A percentile compares a stretch with the other conserved stretches of the same genome.
phyloP scores from a whole-genome alignment of 768 basidiomycete species.

The Sutorius australiensis region DNA sequence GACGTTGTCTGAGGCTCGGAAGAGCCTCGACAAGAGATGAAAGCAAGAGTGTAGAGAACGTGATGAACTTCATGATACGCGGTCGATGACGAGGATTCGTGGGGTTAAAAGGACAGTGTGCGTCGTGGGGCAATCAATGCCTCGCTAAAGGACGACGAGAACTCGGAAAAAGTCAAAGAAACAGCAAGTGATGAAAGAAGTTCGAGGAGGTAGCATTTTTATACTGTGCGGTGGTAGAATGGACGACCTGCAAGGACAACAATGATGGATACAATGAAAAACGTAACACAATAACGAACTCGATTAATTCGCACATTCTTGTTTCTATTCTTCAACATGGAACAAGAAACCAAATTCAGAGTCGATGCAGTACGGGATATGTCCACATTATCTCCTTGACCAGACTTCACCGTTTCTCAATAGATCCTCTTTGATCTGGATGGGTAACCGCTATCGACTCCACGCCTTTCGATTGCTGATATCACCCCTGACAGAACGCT shows the following conservation, averaged over 20 bases:
- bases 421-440: conserved; percentile 72
- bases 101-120: neutral
- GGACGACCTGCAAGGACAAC: conserved; percentile 5
- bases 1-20: conserved; percentile 33
- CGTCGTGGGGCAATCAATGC: conserved; percentile 24
- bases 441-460: conserved; percentile 41
- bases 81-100: conserved; percentile 1
- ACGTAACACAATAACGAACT: conserved; percentile 15
- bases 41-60: conserved; percentile 33
- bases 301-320: too few species aligned
- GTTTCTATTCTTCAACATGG: too few species aligned
- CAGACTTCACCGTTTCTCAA: conserved; percentile 6
- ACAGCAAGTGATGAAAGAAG: neutral
- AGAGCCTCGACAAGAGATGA: conserved; percentile 32
- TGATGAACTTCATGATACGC: conserved; percentile 33
- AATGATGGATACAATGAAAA: conserved; percentile 8
- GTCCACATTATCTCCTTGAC: neutral
- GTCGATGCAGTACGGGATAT: conserved; percentile 50
- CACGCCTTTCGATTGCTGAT: conserved; percentile 1
- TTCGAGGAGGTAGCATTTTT: conserved; percentile 9
- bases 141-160: neutral
- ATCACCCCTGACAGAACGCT: conserved; percentile 47
- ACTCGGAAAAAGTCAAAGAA: conserved; percentile 1
- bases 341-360: conserved; percentile 27
- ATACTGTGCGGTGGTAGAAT: conserved; percentile 1